phyloP scores from a whole-genome alignment of 805 yeast species.

The Sugiyamaella smithiae region DNA sequence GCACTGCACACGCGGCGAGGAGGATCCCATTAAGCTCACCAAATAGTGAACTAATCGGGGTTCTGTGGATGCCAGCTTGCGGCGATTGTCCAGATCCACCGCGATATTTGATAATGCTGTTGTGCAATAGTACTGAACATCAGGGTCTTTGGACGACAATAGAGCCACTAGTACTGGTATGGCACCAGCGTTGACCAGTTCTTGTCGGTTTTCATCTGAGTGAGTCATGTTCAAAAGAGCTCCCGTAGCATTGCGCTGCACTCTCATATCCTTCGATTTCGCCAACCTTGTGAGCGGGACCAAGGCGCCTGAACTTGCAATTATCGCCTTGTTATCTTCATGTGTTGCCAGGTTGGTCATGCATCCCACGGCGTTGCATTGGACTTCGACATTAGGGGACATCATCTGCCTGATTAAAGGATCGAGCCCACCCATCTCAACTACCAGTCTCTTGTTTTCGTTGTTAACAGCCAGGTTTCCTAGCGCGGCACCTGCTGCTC shows the following conservation, averaged over 20 bases:
- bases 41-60: slow-evolving; percentile 86
- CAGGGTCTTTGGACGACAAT: slow-evolving; percentile 83
- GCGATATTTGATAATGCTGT: slow-evolving; percentile 97
- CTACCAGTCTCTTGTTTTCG: slow-evolving; percentile 88
- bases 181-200: slow-evolving; percentile 95
- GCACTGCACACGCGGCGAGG: slow-evolving; percentile 93
- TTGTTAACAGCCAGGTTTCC: slow-evolving; percentile 98
- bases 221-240: slow-evolving; percentile 98
- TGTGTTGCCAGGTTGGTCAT: slow-evolving; percentile 97
- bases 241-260: slow-evolving; percentile 98
- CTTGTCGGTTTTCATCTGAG: slow-evolving; percentile 92
- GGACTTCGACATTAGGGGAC: slow-evolving; percentile 95
- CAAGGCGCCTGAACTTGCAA: slow-evolving; percentile 94
- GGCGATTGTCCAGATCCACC: slow-evolving; percentile 89
- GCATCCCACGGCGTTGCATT: slow-evolving; percentile 98
- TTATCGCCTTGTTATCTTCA: slow-evolving; percentile 93
- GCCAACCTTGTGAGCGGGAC: slow-evolving; percentile 93
- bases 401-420: slow-evolving; percentile 97
- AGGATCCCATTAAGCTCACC: slow-evolving; percentile 88
- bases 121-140: slow-evolving; percentile 97
- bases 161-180: slow-evolving; percentile 92
- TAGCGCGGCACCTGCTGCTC: slow-evolving; percentile 98
- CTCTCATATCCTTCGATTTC: slow-evolving; percentile 89
- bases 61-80: slow-evolving; percentile 84
- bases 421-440: slow-evolving; percentile 97